Conservation (phyloP, 2,329 filamentous ascomycete genomes). For the Colletotrichum euphorbiae region DNA sequence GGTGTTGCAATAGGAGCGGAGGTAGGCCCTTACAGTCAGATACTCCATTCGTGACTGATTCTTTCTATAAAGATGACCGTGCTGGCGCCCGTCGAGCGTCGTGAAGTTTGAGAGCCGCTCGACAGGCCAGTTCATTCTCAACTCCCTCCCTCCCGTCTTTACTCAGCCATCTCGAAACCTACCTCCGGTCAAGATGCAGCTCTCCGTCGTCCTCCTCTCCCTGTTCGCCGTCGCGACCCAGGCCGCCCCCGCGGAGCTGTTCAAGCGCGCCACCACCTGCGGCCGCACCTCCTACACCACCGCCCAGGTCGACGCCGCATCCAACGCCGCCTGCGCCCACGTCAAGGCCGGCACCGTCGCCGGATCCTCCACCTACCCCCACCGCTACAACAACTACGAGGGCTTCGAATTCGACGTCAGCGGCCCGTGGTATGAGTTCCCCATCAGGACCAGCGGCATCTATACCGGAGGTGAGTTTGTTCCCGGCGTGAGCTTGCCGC, state of each 20-base stretch:
- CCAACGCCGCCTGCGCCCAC: conserved; percentile 64
- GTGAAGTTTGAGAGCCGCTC: neutral
- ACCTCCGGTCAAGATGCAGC: conserved; percentile 29
- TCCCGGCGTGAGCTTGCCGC: neutral
- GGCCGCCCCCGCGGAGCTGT: conserved; percentile 30
- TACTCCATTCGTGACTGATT: neutral
- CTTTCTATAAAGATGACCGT: conserved; percentile 18
- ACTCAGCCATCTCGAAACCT: neutral
- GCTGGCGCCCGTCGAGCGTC: neutral
- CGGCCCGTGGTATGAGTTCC: conserved; percentile 74
- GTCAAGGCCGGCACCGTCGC: conserved; percentile 53
- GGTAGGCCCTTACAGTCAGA: neutral
- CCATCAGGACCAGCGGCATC: conserved; percentile 64
- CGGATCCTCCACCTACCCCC: conserved; percentile 61
- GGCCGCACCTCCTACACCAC: conserved; percentile 65
- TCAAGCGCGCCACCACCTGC: conserved; percentile 60
- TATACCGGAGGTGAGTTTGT: conserved; percentile 65
- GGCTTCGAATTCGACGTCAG: conserved; percentile 68
- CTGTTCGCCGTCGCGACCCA: conserved; percentile 36
- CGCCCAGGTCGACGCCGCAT: conserved; percentile 61
- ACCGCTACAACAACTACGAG: conserved; percentile 72
- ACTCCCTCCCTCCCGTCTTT: neutral
- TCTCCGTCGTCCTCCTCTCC: conserved; percentile 37
- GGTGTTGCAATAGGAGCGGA: neutral
- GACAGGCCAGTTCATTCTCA: conserved; percentile 4